Base-by-base conservation (phyloP, 345 rosid species). In the Pugionium dolabratum region DNA sequence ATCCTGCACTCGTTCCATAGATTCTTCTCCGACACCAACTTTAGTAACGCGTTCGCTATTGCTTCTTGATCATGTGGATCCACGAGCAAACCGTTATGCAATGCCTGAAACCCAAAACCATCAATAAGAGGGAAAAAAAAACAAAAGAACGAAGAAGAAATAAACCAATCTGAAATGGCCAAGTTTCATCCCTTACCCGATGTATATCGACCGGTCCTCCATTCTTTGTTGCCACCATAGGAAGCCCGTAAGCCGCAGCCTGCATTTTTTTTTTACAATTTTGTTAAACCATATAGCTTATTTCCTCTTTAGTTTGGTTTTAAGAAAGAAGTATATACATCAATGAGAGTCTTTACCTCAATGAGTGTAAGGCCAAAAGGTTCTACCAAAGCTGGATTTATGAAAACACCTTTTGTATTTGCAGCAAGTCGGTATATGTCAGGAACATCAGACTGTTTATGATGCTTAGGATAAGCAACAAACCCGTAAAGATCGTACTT, bases 231-330 rank as follows among this genome's bases (percentile, higher is more conserved):
- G 99, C 99, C 62, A 94, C 99, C 90, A 90, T 88, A 0, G 99
- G 99, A 72, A 94, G 96, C 62, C 99, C 99, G 49, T 94, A 96
- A 1, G 97, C 99, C 36, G 99, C 96, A 57, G 99, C 99, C 99
- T 93, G 67, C 68, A 74, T 51, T 43, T 63, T 45, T 3, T 4
- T 44, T 0, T 4, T 45, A 18, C 18, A 18, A 18, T 18, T 25
- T 64, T 32, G 58, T 40, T 55, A 31, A 18, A 18, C 49, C 29
- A 27, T 3, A 28, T 51, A 3, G 28, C 1, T 36, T 25, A 35
- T 34, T 5, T 18, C 57, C 57, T 32, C 30, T 33, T 6, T 0
- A n/a, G 11, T 31, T 1, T 32, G 4, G 46, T 47, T 6, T 9
- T 31, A 66, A 55, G n/a, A 7, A 43, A 28, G 32, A n/a, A 49